A percentile compares a stretch with the other conserved stretches of the same genome.
phyloP scores from a whole-genome alignment of 2,329 filamentous ascomycete species.

The Aspergillus quadricinctus region DNA sequence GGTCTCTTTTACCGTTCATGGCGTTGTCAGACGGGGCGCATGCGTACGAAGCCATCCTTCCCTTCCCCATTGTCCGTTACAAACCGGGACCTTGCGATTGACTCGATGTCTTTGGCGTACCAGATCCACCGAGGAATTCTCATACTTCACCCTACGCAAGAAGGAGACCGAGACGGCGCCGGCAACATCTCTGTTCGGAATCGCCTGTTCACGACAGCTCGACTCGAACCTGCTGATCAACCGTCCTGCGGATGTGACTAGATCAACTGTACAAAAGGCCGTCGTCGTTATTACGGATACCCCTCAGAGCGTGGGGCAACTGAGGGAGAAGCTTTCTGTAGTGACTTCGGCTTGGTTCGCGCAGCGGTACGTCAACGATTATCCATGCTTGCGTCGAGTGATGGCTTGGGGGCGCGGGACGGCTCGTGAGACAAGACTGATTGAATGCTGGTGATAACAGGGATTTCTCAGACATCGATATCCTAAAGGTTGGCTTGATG shows the following conservation, averaged over 20 bases:
- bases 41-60: slow-evolving; percentile 55
- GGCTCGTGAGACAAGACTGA: slow-evolving; percentile 3
- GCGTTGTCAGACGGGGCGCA: slow-evolving; percentile 93
- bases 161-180: slow-evolving; percentile 43
- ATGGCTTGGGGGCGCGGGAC: background rate
- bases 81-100: slow-evolving; percentile 7
- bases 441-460: slow-evolving; percentile 29
- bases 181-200: slow-evolving; percentile 85
- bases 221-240: slow-evolving; percentile 72
- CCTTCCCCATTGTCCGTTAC: slow-evolving; percentile 2
- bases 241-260: slow-evolving; percentile 83
- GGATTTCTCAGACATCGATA: slow-evolving; percentile 88
- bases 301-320: slow-evolving; percentile 82
- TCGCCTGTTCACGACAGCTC: slow-evolving; percentile 89
- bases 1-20: slow-evolving; percentile 92
- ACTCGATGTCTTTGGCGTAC: slow-evolving; percentile 1
- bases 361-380: slow-evolving; percentile 56
- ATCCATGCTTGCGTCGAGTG: background rate
- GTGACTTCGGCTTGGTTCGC: slow-evolving; percentile 96
- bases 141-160: slow-evolving; percentile 87
- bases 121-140: slow-evolving; percentile 91
- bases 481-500: slow-evolving; percentile 57
- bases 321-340: slow-evolving; percentile 82
- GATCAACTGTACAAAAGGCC: slow-evolving; percentile 95
- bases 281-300: slow-evolving; percentile 92